These are phyloP conservation scores for Dujonia santamariae DNA, from an alignment of 1,139 yeast species.

Conservation along the genomic window DNA sequence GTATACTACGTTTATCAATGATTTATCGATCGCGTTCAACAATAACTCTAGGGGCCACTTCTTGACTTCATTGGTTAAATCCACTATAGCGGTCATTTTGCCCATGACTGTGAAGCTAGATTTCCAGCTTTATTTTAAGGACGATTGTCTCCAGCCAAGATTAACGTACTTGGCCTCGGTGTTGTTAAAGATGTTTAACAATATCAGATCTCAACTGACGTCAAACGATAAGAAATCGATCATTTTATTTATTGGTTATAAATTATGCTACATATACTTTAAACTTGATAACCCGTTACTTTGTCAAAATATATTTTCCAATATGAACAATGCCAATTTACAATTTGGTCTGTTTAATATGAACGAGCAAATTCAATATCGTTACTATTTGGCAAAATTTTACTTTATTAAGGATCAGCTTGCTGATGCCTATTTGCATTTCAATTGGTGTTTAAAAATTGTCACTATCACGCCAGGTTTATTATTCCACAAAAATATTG, in stretches of 20 bases:
- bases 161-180: conserved; percentile 55
- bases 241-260: conserved; percentile 53
- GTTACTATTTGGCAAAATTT: conserved; percentile 67
- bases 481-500: conserved; percentile 22
- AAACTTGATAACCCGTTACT: conserved; percentile 59
- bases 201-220: conserved; percentile 52
- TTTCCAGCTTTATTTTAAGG: conserved; percentile 38
- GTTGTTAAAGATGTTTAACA: conserved; percentile 59
- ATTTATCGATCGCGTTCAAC: conserved; percentile 57
- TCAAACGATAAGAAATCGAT: conserved; percentile 46
- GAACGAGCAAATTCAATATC: conserved; percentile 59
- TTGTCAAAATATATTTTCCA: conserved; percentile 74
- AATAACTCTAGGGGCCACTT: conserved; percentile 50
- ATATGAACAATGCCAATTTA: conserved; percentile 61
- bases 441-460: conserved; percentile 55
- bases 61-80: conserved; percentile 42
- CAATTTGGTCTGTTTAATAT: conserved; percentile 42
- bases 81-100: conserved; percentile 38
- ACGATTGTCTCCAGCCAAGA: conserved; percentile 42
- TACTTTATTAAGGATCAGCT: conserved; percentile 60
- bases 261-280: conserved; percentile 63
- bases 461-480: neutral
- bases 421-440: conserved; percentile 53
- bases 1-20: conserved; percentile 49
- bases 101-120: conserved; percentile 55